Conservation (phyloP, 305 asterid genomes). For the Fraxinus baroniana region DNA sequence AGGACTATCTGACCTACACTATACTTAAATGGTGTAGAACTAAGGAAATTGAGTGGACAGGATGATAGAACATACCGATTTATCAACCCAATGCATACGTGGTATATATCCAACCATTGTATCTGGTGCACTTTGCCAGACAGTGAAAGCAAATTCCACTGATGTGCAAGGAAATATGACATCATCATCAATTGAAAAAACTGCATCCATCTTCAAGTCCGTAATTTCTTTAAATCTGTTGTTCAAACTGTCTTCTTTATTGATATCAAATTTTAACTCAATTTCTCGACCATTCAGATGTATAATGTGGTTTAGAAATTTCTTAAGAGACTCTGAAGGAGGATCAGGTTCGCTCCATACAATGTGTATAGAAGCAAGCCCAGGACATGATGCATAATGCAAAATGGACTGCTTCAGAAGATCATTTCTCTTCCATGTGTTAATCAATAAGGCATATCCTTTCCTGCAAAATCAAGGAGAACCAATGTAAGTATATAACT, state of each 20-base stretch:
- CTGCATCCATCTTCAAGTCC: constrained; percentile 70
- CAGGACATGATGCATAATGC: constrained; percentile 68
- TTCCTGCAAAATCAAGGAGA: constrained; percentile 38
- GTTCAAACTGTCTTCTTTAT: constrained; percentile 82
- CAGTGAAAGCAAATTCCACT: constrained; percentile 65
- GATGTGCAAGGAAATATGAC: constrained; percentile 69
- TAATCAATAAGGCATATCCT: constrained; percentile 76
- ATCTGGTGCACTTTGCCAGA: constrained; percentile 78
- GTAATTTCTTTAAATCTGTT: constrained; percentile 82
- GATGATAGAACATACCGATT: constrained; percentile 41
- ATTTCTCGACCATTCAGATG: constrained; percentile 45
- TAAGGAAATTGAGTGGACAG: background rate
- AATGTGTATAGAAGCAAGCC: constrained; percentile 65
- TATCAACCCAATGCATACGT: constrained; percentile 67
- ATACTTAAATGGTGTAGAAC: background rate
- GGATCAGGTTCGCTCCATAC: constrained; percentile 90
- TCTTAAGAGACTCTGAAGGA: constrained; percentile 59
- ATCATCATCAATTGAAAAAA: constrained; percentile 80
- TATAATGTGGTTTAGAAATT: constrained; percentile 46
- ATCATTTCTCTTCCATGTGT: constrained; percentile 89
- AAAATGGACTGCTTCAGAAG: constrained; percentile 72
- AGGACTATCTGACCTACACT: background rate
- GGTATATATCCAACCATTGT: constrained; percentile 92
- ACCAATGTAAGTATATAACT: background rate
- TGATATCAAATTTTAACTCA: constrained; percentile 63